These are phyloP conservation scores for Penicillium frequentans DNA, from an alignment of 2,329 filamentous ascomycete species.

Conservation along the genomic window DNA sequence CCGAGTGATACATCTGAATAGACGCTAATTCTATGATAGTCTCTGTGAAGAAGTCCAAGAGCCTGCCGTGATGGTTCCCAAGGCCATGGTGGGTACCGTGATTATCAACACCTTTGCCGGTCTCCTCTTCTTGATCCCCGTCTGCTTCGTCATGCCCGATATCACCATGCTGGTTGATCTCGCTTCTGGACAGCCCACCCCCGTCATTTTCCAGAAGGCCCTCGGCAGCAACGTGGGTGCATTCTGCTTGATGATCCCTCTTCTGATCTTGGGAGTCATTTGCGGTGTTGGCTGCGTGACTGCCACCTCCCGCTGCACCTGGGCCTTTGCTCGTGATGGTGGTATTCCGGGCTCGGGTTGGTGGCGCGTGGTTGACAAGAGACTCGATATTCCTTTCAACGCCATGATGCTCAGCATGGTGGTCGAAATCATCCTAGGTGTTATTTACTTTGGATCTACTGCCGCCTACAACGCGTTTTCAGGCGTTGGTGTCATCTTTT, in stretches of 20 bases:
- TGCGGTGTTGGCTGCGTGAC: conserved; percentile 71
- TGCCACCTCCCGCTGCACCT: conserved; percentile 69
- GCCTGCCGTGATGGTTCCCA: conserved; percentile 64
- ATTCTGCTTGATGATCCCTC: conserved; percentile 66
- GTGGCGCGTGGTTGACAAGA: conserved; percentile 64
- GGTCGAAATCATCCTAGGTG: conserved; percentile 68
- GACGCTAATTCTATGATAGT: conserved; percentile 4
- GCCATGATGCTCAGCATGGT: conserved; percentile 66
- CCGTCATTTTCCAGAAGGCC: conserved; percentile 69
- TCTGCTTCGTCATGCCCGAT: conserved; percentile 72
- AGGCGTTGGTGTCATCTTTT: conserved; percentile 74
- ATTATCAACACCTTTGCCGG: conserved; percentile 64
- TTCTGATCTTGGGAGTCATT: conserved; percentile 71
- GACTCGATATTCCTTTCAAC: conserved; percentile 67
- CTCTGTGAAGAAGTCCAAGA: conserved; percentile 69
- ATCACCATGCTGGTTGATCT: conserved; percentile 61
- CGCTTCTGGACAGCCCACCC: conserved; percentile 70
- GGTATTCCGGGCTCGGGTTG: conserved; percentile 67
- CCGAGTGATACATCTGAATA: background rate
- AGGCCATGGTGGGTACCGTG: conserved; percentile 67
- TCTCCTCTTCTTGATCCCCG: conserved; percentile 65
- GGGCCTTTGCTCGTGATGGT: conserved; percentile 71
- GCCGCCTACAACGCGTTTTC: conserved; percentile 81
- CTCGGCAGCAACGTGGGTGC: conserved; percentile 69
- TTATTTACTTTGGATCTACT: conserved; percentile 76